A percentile compares a stretch with the other conserved stretches of the same genome.
Evolutionary conservation across 345 rosid species (phyloP).

Genomic region (Ceriops zippeliana): DNA sequence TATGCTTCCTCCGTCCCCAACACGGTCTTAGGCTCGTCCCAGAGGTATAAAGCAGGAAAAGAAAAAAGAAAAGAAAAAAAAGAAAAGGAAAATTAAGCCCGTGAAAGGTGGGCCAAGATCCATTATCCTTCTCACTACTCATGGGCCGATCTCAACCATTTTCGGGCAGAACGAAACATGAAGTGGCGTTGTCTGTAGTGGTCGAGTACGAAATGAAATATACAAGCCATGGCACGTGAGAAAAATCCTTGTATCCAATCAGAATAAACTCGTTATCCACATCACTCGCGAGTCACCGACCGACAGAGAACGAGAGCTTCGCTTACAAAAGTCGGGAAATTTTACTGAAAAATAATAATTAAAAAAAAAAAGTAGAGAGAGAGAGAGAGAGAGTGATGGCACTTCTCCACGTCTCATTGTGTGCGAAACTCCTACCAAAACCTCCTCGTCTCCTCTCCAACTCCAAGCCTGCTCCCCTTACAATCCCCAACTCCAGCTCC

Average conservation of each 20-base stretch:
- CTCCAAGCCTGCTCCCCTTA: conserved; percentile 13
- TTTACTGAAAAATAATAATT: not conserved
- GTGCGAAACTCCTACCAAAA: conserved; percentile 35
- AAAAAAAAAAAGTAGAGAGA: not conserved
- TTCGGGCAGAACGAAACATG: too few species aligned
- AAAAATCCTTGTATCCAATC: not conserved
- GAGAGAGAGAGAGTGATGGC: conserved; percentile 24
- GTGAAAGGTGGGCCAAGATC: too few species aligned
- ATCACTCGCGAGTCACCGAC: not conserved
- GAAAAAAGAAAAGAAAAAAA: too few species aligned
- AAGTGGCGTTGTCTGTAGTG: too few species aligned
- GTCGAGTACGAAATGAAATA: not conserved
- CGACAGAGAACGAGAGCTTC: not conserved
- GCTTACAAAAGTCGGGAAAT: not conserved
- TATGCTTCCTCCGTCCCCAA: too few species aligned
- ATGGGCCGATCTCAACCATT: too few species aligned
- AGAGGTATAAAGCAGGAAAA: too few species aligned
- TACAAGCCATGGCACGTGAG: not conserved
- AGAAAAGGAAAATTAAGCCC: too few species aligned
- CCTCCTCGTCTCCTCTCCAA: conserved; percentile 24
- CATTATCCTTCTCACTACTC: too few species aligned
- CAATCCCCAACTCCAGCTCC: conserved; percentile 2
- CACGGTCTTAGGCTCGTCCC: too few species aligned
- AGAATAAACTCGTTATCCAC: not conserved
- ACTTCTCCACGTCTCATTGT: conserved; percentile 42